Evolutionary conservation across 2,329 filamentous ascomycete species (phyloP).

Genomic region (Colletotrichum sp.): DNA sequence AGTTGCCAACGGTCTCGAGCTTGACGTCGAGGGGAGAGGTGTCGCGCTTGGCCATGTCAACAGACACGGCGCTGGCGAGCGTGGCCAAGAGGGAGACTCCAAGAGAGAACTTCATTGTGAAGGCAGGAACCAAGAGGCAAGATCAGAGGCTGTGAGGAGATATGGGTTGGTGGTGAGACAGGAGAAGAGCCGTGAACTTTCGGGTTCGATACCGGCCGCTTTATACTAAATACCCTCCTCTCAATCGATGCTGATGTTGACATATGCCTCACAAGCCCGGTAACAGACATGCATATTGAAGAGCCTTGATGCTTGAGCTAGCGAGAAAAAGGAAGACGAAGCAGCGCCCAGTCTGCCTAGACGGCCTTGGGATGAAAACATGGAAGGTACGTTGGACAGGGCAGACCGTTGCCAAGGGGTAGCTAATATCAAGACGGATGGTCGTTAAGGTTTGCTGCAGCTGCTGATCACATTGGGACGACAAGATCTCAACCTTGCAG

Average conservation of each 20-base stretch:
- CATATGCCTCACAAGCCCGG: neutral
- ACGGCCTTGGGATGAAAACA: neutral
- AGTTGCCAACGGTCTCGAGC: constrained; percentile 49
- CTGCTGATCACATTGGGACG: neutral
- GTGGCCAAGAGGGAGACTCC: constrained; percentile 9
- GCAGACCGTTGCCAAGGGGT: neutral
- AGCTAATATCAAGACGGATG: neutral
- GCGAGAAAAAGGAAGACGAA: constrained; percentile 4
- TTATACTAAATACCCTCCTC: neutral
- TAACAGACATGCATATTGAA: neutral
- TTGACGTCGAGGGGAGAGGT: constrained; percentile 39
- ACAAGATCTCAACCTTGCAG: neutral
- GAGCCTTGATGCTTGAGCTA: neutral
- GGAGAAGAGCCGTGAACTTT: neutral
- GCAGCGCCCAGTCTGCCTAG: neutral
- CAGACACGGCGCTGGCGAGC: constrained; percentile 14
- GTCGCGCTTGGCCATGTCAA: constrained; percentile 15
- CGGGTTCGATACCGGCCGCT: neutral
- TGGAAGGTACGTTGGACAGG: neutral
- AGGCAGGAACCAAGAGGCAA: neutral
- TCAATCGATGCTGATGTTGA: neutral
- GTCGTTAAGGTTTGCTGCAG: neutral
- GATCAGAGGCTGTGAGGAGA: neutral
- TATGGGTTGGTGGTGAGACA: neutral
- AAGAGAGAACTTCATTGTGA: constrained; percentile 14